Conservation (phyloP, 352 stramenopile species). For the Phytophthora quininea region DNA sequence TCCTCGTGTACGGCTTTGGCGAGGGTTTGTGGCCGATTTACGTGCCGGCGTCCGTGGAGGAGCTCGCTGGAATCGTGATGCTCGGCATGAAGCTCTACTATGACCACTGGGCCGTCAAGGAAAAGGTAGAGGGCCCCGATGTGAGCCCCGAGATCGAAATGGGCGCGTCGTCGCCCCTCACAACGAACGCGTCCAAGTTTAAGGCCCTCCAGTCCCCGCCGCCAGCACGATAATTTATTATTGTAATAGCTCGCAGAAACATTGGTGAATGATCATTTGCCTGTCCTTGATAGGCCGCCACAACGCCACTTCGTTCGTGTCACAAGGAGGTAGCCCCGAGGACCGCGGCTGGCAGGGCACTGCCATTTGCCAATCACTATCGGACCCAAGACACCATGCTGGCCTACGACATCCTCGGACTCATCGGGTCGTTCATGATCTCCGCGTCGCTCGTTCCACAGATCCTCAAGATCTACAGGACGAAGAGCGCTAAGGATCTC, state of each 20-base stretch:
- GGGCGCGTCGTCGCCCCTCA: slow-evolving; percentile 19
- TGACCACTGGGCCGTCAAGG: slow-evolving; percentile 15
- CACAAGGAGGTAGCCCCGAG: too few species aligned
- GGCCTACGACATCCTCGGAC: slow-evolving; percentile 36
- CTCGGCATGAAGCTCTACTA: slow-evolving; percentile 50
- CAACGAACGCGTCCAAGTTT: slow-evolving; percentile 30
- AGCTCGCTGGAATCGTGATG: slow-evolving; percentile 42
- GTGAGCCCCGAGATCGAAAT: slow-evolving; percentile 22
- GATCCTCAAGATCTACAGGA: slow-evolving; percentile 56
- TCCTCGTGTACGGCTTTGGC: slow-evolving; percentile 55
- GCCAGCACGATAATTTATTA: slow-evolving; percentile 31
- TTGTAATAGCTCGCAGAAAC: not conserved
- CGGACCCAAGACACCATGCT: not conserved
- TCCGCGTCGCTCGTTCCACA: slow-evolving; percentile 54
- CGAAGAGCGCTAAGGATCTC: slow-evolving; percentile 49
- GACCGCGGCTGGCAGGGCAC: too few species aligned
- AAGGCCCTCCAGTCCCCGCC: slow-evolving; percentile 18
- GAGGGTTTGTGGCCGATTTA: slow-evolving; percentile 63
- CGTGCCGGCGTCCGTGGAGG: slow-evolving; percentile 54
- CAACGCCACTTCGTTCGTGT: too few species aligned
- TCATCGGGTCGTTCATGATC: slow-evolving; percentile 62
- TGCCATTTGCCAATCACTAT: too few species aligned
- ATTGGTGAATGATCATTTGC: too few species aligned
- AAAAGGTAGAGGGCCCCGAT: slow-evolving; percentile 2
- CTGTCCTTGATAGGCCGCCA: too few species aligned